Base-by-base conservation (phyloP, 176 grass and related monocot species). In the sorghum (Sorghum bicolor) region DNA sequence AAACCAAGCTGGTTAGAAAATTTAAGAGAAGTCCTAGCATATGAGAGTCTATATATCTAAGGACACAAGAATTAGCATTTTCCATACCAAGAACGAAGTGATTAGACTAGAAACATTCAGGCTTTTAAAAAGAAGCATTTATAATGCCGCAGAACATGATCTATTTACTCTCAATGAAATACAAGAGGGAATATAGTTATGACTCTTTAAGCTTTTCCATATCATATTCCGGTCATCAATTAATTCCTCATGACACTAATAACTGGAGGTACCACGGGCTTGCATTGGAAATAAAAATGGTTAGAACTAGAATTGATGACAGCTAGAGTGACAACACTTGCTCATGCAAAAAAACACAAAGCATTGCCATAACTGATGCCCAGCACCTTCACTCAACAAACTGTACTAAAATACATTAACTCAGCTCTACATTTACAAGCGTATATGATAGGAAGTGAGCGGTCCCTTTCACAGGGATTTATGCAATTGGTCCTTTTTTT, bases 211-310 rank as follows among this genome's bases (percentile, higher is more conserved):
- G 62, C 29, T 62, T 24, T 72, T 78, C 80, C 7, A 6, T 6
- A 80, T 38, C 22, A 24, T 68, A 73, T 11, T 50, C 17, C 62
- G 64, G 24, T 14, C 24, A 43, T 85, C 10, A 76, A 81, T 50
- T 89, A 63, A 80, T 33, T 89, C n/a, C 44, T 80, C 47, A 20
- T 17, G 69, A 76, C 13, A 81, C 47, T 38, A 87, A 39, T 34
- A 22, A 53, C 50, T 13, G 12, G 16, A 40, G 62, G 16, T 63
- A 33, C 29, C 38, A 75, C 1, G 1, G 33, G 16, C 8, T 40
- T 84, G 64, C 8, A 45, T 30, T 34, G 70, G 26, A 80, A 70
- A 75, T 20, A 61, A 68, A 67, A 41, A 68, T 15, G 10, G 14
- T 28, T 45, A 6, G 5, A 48, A 30, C 61, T 37, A 0, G 4